phyloP scores from a whole-genome alignment of 2,329 filamentous ascomycete genomes.

The Fusarium sterilihyphosum region DNA sequence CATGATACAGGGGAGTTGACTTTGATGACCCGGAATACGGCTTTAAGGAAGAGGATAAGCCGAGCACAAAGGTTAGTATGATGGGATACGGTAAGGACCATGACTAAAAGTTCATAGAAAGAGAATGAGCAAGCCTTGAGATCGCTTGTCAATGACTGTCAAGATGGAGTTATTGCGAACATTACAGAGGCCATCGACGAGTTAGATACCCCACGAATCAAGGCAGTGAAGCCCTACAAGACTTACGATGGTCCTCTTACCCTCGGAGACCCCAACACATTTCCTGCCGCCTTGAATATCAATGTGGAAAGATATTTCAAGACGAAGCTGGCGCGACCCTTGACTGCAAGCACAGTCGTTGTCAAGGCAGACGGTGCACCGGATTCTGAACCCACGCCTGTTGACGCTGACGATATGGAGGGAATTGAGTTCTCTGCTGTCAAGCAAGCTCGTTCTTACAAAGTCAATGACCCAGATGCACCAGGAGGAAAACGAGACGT shows the following conservation, averaged over 20 bases:
- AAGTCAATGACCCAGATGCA: conserved; percentile 77
- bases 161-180: conserved; percentile 79
- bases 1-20: conserved; percentile 76
- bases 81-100: not conserved
- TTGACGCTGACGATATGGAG: conserved; percentile 59
- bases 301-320: conserved; percentile 91
- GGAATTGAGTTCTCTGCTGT: conserved; percentile 73
- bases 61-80: conserved; percentile 69
- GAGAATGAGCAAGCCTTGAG: conserved; percentile 77
- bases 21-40: conserved; percentile 93
- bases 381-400: conserved; percentile 61
- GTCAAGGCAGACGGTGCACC: conserved; percentile 59
- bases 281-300: conserved; percentile 80
- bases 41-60: conserved; percentile 91
- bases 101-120: conserved; percentile 44
- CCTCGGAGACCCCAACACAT: conserved; percentile 79
- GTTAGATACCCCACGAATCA: conserved; percentile 79
- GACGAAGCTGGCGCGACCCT: conserved; percentile 79
- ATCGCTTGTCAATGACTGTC: conserved; percentile 72
- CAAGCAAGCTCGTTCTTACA: conserved; percentile 82
- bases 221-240: conserved; percentile 77
- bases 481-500: conserved; percentile 86
- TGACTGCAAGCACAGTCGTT: conserved; percentile 82
- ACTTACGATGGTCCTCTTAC: conserved; percentile 83
- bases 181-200: conserved; percentile 86